These are phyloP conservation scores for Pseudognaphalium luteoalbum DNA, from an alignment of 129 eudicot species.

Conservation along the genomic window DNA sequence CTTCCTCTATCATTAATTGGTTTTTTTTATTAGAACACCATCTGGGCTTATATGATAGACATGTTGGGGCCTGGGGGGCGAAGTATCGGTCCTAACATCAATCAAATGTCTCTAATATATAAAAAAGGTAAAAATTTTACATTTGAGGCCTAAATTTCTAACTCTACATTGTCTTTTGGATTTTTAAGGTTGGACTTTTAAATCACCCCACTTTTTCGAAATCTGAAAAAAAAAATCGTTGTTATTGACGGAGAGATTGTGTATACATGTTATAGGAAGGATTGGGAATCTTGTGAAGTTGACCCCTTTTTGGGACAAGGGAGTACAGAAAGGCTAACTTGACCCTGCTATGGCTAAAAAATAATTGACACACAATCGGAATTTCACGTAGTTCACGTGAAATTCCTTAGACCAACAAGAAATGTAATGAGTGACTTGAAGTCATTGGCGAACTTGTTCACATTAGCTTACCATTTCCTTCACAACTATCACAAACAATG, in stretches of 20 bases:
- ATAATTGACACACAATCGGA: too few relatives aligned
- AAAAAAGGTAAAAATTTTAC: background rate
- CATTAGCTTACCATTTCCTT: conserved; percentile 70
- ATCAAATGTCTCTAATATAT: background rate
- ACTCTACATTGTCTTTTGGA: background rate
- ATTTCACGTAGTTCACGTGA: too few relatives aligned
- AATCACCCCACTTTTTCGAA: background rate
- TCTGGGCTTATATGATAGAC: too few relatives aligned
- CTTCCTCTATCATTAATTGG: background rate
- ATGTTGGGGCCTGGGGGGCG: background rate
- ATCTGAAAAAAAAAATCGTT: background rate
- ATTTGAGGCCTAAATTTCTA: background rate
- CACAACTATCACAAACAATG: conserved; percentile 62
- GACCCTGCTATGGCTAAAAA: background rate
- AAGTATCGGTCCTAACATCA: background rate
- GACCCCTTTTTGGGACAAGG: background rate
- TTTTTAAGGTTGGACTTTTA: background rate
- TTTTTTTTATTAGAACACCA: too few relatives aligned
- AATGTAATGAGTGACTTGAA: background rate
- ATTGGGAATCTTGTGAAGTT: background rate
- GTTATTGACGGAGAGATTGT: background rate
- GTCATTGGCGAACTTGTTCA: conserved; percentile 1
- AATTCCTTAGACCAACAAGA: background rate
- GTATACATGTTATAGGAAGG: background rate
- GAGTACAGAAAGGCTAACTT: background rate